Base-by-base conservation (phyloP, 768 basidiomycete genomes). In the Wakefieldia striispora region DNA sequence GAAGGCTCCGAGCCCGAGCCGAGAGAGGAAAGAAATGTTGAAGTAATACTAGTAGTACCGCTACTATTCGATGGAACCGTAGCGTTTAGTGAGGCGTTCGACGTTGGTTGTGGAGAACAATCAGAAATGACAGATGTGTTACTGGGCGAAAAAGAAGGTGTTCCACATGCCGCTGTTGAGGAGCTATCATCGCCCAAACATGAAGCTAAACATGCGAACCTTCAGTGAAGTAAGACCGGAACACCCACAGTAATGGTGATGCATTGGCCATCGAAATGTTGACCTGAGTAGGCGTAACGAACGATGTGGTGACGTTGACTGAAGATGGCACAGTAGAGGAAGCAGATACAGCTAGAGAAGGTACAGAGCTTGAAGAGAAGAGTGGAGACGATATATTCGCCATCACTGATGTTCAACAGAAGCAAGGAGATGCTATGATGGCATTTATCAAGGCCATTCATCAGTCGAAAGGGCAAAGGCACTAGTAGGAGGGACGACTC, bases 161-260 rank as follows among this genome's bases (percentile, higher is more conserved):
- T 19, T 43, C 17, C 20, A 38, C 35, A 36, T 2, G 43, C 44
- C 24, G 11, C 20, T 17, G 38, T 17, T 12, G 40, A 49, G 9
- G 43, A 21, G 13, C 54, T 57, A 47, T 13, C 14, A 34, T 47
- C 14, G 16, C 24, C 23, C 34, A 8, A 36, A 27, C 20, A 37
- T 37, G n/a, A 39, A 26, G 8, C 33, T 19, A 27, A 23, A 16
- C 9, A 43, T 38, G 24, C 20, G 10, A 31, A 19, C 19, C 23
- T 24, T 50, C 19, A 40, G n/a, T 43, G 36, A 37, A 41, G 23
- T 20, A 24, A 47, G 33, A 19, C 17, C 12, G 21, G 19, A 21
- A 45, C 21, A 36, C 54, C 42, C 24, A 59, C 58, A 13, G 27
- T 16, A 26, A 5, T 3, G 33, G 17, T 8, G 50, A 39, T 26